These are phyloP conservation scores for Carex arenaria DNA, from an alignment of 202 grass and related monocot genomes.

Conservation along the genomic window DNA sequence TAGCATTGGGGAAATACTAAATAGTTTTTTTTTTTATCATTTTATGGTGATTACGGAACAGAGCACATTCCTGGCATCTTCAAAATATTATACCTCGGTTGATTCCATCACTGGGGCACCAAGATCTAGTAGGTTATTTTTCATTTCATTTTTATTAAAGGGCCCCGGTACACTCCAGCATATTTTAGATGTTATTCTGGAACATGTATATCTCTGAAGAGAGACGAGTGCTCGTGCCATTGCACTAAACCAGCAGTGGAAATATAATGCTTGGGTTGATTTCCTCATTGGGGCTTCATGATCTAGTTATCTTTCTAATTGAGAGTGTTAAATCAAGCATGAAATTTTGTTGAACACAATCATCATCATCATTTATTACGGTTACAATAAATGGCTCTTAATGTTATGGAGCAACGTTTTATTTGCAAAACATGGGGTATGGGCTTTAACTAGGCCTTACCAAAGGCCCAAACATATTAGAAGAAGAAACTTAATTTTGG, in stretches of 20 bases:
- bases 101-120: too few species aligned
- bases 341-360: neutral
- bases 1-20: neutral
- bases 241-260: neutral
- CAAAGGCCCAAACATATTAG: neutral
- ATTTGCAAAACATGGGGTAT: neutral
- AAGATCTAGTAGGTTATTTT: too few species aligned
- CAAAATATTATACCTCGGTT: neutral
- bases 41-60: neutral
- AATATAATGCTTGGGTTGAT: neutral
- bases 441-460: neutral
- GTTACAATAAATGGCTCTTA: neutral
- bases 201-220: too few species aligned
- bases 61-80: neutral
- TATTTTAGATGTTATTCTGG: too few species aligned
- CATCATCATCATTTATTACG: too few species aligned
- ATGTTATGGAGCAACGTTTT: neutral
- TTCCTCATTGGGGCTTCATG: neutral
- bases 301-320: neutral
- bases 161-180: too few species aligned
- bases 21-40: too few species aligned
- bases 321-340: neutral
- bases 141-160: too few species aligned
- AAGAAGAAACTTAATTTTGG: neutral
- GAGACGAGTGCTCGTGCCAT: too few species aligned